Percentiles rank a stretch among this genome's conserved stretches.
phyloP scores from a whole-genome alignment of 2,329 filamentous ascomycete species.

The Penicillium nordicum region DNA sequence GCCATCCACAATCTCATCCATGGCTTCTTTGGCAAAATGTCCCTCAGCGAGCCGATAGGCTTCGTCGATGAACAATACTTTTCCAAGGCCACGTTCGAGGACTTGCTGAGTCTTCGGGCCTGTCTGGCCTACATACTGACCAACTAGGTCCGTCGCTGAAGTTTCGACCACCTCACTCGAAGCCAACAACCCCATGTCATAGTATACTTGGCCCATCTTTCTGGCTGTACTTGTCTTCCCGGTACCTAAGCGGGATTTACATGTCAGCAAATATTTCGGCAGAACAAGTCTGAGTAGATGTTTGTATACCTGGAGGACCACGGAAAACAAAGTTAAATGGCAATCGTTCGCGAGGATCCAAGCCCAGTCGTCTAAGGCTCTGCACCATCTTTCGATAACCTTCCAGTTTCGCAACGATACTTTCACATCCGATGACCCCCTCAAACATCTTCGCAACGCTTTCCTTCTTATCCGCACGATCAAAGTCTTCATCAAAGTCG shows the following conservation, averaged over 20 bases:
- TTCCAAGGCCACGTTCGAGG: slow-evolving; percentile 61
- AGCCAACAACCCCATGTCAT: slow-evolving; percentile 67
- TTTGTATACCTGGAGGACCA: slow-evolving; percentile 57
- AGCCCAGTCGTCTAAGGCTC: slow-evolving; percentile 49
- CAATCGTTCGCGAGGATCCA: slow-evolving; percentile 57
- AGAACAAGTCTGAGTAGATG: neutral
- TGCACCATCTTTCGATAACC: slow-evolving; percentile 53
- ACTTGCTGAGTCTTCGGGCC: slow-evolving; percentile 62
- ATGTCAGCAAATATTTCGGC: neutral
- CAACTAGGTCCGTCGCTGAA: slow-evolving; percentile 67
- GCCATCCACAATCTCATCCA: slow-evolving; percentile 52
- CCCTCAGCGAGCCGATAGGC: slow-evolving; percentile 63
- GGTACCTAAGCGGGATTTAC: slow-evolving; percentile 47
- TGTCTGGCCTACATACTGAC: slow-evolving; percentile 66
- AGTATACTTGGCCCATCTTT: slow-evolving; percentile 74
- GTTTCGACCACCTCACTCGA: slow-evolving; percentile 60
- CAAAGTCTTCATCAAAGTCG: slow-evolving; percentile 61
- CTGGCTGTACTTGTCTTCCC: slow-evolving; percentile 70
- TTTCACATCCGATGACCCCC: slow-evolving; percentile 57
- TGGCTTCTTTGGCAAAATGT: slow-evolving; percentile 55
- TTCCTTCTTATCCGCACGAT: slow-evolving; percentile 48
- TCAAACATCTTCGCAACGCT: slow-evolving; percentile 56
- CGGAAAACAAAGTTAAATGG: slow-evolving; percentile 69
- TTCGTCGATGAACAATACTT: slow-evolving; percentile 69
- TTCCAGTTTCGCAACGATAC: slow-evolving; percentile 52